Base-by-base conservation (phyloP, 306 rosid species). In the Argentina anserina region DNA sequence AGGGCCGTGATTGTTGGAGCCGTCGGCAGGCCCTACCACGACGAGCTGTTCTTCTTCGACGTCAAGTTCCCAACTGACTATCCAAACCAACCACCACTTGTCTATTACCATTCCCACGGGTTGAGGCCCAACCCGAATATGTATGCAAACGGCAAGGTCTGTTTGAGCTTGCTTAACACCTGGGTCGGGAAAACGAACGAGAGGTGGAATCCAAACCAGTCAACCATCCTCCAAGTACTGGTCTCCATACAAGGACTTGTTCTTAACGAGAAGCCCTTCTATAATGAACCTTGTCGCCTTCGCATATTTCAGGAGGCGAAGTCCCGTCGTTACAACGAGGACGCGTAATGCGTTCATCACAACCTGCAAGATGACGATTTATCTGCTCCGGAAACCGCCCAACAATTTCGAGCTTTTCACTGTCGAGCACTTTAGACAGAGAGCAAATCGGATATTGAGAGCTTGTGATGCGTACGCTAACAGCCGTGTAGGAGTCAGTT, bases 111-210 rank as follows among this genome's bases (percentile, higher is more conserved):
- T 21, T 85, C 90, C 0, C 74, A 76, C 63, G 97, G 97, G 7
- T 1, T 49, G 34, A 3, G 73, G 3, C 14, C 79, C 9, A 91
- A 91, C 79, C 90, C 89, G 9, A 91, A 88, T 10, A 47, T 89
- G 0, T 82, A 91, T 76, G 3, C 3, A 0, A 39, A 4, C 37
- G 92, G 92, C 0, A 1, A 0, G 0, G 88, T 91, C 7, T 88
- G 92, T 23, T 65, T 91, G 65, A 88, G 92, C 49, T 75, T 91
- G 13, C 81, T 91, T n/a, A 85, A 88, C 73, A 91, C 95, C 0
- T 91, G 92, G 89, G 0, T 0, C 0, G 92, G 92, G 1, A 59
- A 5, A 2, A 21, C 14, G 65, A 42, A 8, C 1, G 86, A 91
- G 84, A 56, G 1, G 62, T 91, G 97, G 90, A 75, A 80, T 39